These are phyloP conservation scores for Lithospermum erythrorhizon DNA, from an alignment of 257 asterid species.

Conservation along the genomic window DNA sequence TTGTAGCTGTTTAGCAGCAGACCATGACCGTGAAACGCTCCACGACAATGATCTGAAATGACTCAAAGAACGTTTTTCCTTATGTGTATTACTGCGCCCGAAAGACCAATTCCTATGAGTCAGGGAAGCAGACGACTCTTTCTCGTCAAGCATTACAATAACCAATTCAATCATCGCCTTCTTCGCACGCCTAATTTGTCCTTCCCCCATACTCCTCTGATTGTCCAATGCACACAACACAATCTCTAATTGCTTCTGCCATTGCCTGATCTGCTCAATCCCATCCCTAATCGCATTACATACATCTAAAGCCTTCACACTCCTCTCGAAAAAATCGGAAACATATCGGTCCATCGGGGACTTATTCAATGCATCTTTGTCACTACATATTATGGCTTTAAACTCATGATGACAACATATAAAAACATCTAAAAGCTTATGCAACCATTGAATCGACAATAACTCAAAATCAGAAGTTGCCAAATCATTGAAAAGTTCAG, in stretches of 20 bases:
- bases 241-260: slow-evolving; percentile 79
- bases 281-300: slow-evolving; percentile 86
- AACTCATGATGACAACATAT: slow-evolving; percentile 56
- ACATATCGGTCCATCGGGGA: slow-evolving; percentile 48
- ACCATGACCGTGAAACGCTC: slow-evolving; percentile 87
- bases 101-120: slow-evolving; percentile 69
- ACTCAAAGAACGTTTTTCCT: slow-evolving; percentile 52
- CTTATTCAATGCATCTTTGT: slow-evolving; percentile 33
- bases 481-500: slow-evolving; percentile 42
- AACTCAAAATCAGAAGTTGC: slow-evolving; percentile 47
- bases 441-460: slow-evolving; percentile 76
- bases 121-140: slow-evolving; percentile 47
- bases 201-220: slow-evolving; percentile 44
- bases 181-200: slow-evolving; percentile 73
- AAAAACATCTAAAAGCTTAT: slow-evolving; percentile 53
- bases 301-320: slow-evolving; percentile 80
- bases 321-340: slow-evolving; percentile 58
- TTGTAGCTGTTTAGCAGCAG: slow-evolving; percentile 91
- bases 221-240: slow-evolving; percentile 47
- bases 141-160: slow-evolving; percentile 67
- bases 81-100: slow-evolving; percentile 44
- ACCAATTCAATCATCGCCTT: slow-evolving; percentile 74
- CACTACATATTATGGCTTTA: slow-evolving; percentile 27
- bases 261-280: slow-evolving; percentile 54
- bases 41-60: slow-evolving; percentile 89